Evolutionary conservation across 2,329 filamentous ascomycete species (phyloP).

Genomic region (Chrysoporthe austroafricana): DNA sequence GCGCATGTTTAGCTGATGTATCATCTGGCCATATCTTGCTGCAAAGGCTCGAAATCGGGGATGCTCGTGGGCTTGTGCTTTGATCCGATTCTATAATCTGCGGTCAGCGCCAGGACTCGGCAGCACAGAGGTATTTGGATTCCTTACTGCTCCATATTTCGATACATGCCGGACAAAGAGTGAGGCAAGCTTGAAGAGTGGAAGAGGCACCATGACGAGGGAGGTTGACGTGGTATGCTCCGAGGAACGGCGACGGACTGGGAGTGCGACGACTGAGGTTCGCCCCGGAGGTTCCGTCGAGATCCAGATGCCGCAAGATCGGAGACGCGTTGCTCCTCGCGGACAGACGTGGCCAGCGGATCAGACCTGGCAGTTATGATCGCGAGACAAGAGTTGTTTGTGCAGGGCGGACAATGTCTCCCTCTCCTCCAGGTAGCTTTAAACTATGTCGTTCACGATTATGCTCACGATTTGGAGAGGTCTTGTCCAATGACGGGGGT

Average conservation of each 20-base stretch:
- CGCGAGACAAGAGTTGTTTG: not conserved
- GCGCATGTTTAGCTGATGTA: constrained; percentile 71
- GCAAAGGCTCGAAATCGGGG: constrained; percentile 63
- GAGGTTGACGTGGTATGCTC: not conserved
- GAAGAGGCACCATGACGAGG: constrained; percentile 64
- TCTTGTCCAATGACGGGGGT: constrained; percentile 1
- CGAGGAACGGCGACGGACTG: constrained; percentile 9
- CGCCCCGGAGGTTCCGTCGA: constrained; percentile 11
- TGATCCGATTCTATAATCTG: constrained; percentile 63
- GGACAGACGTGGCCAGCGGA: not conserved
- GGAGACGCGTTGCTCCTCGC: not conserved
- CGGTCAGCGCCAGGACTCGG: constrained; percentile 9
- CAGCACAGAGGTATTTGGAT: not conserved
- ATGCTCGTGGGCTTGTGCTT: constrained; percentile 68
- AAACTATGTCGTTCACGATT: not conserved
- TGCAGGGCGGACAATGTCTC: too few species aligned
- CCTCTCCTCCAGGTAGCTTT: not conserved
- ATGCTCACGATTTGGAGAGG: not conserved
- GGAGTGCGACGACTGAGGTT: constrained; percentile 8
- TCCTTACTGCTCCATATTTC: constrained; percentile 69
- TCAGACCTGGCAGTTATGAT: too few species aligned
- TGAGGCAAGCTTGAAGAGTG: constrained; percentile 68
- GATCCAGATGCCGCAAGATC: not conserved
- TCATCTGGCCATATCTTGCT: constrained; percentile 63
- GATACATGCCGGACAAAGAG: constrained; percentile 68